These are phyloP conservation scores for Cercospora sp. DNA, from an alignment of 2,329 filamentous ascomycete genomes.

Conservation along the genomic window DNA sequence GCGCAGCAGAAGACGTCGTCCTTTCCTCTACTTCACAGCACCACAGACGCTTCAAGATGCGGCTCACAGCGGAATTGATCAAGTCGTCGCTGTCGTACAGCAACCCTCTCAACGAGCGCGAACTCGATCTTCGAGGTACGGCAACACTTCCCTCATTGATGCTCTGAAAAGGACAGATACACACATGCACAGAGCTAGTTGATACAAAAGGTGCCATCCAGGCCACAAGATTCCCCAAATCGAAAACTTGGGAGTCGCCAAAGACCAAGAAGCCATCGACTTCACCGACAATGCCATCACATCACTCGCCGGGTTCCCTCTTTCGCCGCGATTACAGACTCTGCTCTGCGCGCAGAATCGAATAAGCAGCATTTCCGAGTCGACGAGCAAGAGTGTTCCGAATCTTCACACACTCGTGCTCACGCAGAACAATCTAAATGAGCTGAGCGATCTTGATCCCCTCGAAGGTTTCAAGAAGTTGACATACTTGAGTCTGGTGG, in stretches of 20 bases:
- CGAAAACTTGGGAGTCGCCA: constrained; percentile 94
- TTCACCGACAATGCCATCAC: constrained; percentile 98
- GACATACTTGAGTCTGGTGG: constrained; percentile 76
- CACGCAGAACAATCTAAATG: constrained; percentile 75
- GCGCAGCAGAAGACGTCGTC: background rate
- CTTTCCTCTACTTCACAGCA: background rate
- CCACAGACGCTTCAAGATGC: constrained; percentile 59
- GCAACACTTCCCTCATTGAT: constrained; percentile 39
- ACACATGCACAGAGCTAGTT: constrained; percentile 59
- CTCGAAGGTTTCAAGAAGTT: constrained; percentile 67
- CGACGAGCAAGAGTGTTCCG: constrained; percentile 72
- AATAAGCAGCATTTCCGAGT: constrained; percentile 75
- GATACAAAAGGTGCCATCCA: constrained; percentile 51
- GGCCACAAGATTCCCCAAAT: constrained; percentile 97
- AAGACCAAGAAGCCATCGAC: constrained; percentile 94
- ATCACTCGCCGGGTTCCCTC: constrained; percentile 84
- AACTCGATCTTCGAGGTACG: constrained; percentile 99
- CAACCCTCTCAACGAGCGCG: constrained; percentile 97
- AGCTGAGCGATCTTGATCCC: constrained; percentile 86
- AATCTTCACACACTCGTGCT: constrained; percentile 80
- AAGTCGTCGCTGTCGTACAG: constrained; percentile 94
- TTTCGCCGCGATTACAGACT: constrained; percentile 82
- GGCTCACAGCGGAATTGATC: constrained; percentile 94
- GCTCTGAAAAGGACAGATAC: constrained; percentile 91
- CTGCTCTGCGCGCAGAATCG: constrained; percentile 89